Percentiles rank a stretch among this genome's conserved stretches.
phyloP scores from a whole-genome alignment of 768 basidiomycete genomes.

The Chalciporus piperatus region DNA sequence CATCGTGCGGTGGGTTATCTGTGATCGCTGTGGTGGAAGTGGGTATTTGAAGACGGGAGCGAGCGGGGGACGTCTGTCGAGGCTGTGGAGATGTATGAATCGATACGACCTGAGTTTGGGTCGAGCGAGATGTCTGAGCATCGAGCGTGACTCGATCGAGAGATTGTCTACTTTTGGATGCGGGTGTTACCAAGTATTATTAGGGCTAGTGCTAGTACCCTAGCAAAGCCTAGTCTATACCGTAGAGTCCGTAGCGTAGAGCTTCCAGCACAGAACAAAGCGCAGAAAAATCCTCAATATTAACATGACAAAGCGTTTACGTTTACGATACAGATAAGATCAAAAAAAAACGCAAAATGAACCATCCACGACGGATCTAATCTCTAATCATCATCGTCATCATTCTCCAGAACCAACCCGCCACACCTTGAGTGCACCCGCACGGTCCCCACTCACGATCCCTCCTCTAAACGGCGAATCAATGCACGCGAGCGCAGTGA shows the following conservation, averaged over 20 bases:
- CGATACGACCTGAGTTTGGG: slow-evolving; percentile 23
- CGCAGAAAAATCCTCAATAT: neutral
- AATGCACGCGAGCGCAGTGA: slow-evolving; percentile 81
- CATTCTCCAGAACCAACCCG: slow-evolving; percentile 59
- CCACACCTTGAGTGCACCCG: slow-evolving; percentile 91
- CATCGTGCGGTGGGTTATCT: slow-evolving; percentile 40
- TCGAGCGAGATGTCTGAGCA: slow-evolving; percentile 36
- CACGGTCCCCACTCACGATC: slow-evolving; percentile 86
- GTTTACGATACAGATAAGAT: slow-evolving; percentile 7
- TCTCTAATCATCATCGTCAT: too few relatives aligned
- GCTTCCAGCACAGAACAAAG: too few relatives aligned
- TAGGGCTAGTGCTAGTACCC: neutral
- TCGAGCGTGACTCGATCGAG: slow-evolving; percentile 24
- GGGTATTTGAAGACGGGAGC: slow-evolving; percentile 6
- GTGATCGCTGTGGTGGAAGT: neutral
- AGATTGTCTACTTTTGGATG: slow-evolving; percentile 24
- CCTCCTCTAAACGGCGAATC: slow-evolving; percentile 93
- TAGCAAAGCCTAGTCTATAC: neutral
- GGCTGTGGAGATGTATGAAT: slow-evolving; percentile 18
- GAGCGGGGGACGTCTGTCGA: slow-evolving; percentile 5
- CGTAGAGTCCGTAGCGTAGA: too few relatives aligned
- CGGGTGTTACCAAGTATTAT: neutral
- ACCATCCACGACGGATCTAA: neutral
- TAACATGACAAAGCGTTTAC: slow-evolving; percentile 1
- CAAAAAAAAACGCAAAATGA: neutral